phyloP scores from a whole-genome alignment of 805 yeast species.

The Kazachstania psychrophila region DNA sequence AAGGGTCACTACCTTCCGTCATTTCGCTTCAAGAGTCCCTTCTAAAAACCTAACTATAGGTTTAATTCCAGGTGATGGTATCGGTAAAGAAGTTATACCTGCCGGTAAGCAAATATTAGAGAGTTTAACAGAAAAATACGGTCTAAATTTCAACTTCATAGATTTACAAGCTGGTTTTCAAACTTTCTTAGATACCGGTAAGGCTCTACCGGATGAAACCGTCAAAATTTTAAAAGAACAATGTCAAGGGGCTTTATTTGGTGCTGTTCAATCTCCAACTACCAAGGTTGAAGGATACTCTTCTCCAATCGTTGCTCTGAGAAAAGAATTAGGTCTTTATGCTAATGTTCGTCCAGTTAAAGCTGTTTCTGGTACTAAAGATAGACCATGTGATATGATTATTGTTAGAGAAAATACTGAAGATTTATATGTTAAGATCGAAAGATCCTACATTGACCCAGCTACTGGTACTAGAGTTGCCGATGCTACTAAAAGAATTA shows the following conservation, averaged over 20 bases:
- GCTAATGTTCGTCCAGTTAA: conserved; percentile 98
- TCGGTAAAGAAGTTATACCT: conserved; percentile 95
- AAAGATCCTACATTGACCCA: conserved; percentile 53
- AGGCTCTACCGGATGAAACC: conserved; percentile 90
- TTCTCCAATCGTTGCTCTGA: conserved; percentile 96
- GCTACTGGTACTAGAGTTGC: conserved; percentile 84
- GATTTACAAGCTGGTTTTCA: conserved; percentile 92
- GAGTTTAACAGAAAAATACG: conserved; percentile 66
- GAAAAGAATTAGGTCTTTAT: conserved; percentile 88
- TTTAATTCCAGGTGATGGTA: conserved; percentile 96
- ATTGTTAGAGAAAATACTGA: conserved; percentile 98
- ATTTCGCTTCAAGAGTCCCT: conserved; percentile 32
- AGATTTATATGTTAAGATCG: conserved; percentile 93
- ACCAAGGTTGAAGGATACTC: conserved; percentile 93
- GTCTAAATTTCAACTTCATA: conserved; percentile 75
- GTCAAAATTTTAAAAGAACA: conserved; percentile 63
- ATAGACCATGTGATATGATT: conserved; percentile 91
- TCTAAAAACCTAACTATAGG: conserved; percentile 45
- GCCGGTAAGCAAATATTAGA: conserved; percentile 87
- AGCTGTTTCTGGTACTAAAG: conserved; percentile 67
- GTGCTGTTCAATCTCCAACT: conserved; percentile 94
- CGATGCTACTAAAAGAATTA: conserved; percentile 94
- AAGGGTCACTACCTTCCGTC: conserved; percentile 25
- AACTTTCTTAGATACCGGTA: conserved; percentile 87
- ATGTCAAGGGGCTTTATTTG: conserved; percentile 96